Evolutionary conservation across 805 yeast species (phyloP).

Genomic region (Teunomyces cretensis): DNA sequence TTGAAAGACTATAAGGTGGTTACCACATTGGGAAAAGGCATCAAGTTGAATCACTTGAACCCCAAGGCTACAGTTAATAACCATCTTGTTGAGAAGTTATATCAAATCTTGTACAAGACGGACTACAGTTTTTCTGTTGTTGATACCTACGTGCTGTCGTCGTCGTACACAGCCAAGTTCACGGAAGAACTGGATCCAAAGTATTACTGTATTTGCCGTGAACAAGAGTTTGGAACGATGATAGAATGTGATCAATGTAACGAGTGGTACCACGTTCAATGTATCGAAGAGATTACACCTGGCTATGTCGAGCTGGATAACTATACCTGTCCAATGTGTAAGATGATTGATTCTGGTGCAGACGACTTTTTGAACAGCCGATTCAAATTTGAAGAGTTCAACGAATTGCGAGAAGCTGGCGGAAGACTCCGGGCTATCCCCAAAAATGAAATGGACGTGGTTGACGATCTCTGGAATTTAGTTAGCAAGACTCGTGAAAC

Average conservation of each 20-base stretch:
- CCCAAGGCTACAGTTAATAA: constrained; percentile 19
- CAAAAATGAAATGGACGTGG: constrained; percentile 17
- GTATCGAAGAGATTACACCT: constrained; percentile 39
- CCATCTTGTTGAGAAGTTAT: constrained; percentile 18
- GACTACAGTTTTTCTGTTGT: constrained; percentile 27
- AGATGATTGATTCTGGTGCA: constrained; percentile 18
- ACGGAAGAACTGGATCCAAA: constrained; percentile 13
- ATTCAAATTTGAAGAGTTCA: constrained; percentile 14
- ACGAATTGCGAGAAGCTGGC: constrained; percentile 12
- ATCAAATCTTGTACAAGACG: constrained; percentile 19
- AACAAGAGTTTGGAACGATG: constrained; percentile 60
- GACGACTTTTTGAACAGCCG: constrained; percentile 16
- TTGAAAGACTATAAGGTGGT: constrained; percentile 14
- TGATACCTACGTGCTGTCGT: constrained; percentile 25
- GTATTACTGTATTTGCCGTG: constrained; percentile 62
- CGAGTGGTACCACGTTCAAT: constrained; percentile 69
- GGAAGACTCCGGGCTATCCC: constrained; percentile 19
- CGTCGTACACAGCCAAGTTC: constrained; percentile 19
- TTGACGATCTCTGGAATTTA: constrained; percentile 17
- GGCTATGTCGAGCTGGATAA: constrained; percentile 17
- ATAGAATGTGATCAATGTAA: constrained; percentile 68
- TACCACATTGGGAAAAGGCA: constrained; percentile 17
- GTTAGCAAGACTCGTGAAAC: constrained; percentile 8
- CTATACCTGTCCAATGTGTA: constrained; percentile 33
- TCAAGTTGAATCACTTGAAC: constrained; percentile 15